Conservation (phyloP, 2,329 filamentous ascomycete species). For the Aspergillus floridensis region DNA sequence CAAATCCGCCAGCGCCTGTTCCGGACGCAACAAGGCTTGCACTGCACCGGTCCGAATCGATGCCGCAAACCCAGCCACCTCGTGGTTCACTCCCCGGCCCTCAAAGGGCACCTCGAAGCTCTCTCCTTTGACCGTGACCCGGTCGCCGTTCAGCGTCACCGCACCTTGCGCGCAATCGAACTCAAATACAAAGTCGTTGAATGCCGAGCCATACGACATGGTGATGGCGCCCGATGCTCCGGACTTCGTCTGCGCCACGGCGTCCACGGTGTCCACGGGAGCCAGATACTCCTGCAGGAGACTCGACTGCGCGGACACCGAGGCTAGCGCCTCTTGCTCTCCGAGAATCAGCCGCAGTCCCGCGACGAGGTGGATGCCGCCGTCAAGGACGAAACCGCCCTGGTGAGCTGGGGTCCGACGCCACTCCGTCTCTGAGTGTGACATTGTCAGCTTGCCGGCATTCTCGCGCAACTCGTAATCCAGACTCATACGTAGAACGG, state of each 20-base stretch:
- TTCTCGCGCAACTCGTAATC: not conserved
- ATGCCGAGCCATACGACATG: constrained; percentile 54
- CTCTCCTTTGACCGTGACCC: constrained; percentile 36
- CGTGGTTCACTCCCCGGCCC: constrained; percentile 51
- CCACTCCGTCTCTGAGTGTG: constrained; percentile 50
- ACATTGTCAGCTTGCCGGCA: not conserved
- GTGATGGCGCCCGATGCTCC: constrained; percentile 52
- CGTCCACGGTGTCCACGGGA: constrained; percentile 58
- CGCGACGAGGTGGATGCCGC: constrained; percentile 57
- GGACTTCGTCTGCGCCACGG: constrained; percentile 47
- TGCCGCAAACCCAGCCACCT: constrained; percentile 54
- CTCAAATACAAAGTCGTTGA: constrained; percentile 48
- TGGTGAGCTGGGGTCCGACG: constrained; percentile 57
- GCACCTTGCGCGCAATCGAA: constrained; percentile 53
- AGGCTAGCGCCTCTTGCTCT: constrained; percentile 41
- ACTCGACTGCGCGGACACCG: constrained; percentile 50
- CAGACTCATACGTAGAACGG: not conserved
- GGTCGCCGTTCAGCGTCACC: constrained; percentile 44
- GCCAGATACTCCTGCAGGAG: constrained; percentile 53
- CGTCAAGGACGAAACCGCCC: constrained; percentile 60
- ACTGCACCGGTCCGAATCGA: constrained; percentile 47
- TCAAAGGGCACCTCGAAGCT: constrained; percentile 47
- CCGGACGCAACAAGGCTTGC: constrained; percentile 43
- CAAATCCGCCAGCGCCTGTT: constrained; percentile 55
- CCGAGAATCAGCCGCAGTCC: constrained; percentile 51